A percentile compares a stretch with the other conserved stretches of the same genome.
These are phyloP conservation scores for Sporothrix globosa DNA, from an alignment of 2,329 filamentous ascomycete genomes.

Conservation along the genomic window DNA sequence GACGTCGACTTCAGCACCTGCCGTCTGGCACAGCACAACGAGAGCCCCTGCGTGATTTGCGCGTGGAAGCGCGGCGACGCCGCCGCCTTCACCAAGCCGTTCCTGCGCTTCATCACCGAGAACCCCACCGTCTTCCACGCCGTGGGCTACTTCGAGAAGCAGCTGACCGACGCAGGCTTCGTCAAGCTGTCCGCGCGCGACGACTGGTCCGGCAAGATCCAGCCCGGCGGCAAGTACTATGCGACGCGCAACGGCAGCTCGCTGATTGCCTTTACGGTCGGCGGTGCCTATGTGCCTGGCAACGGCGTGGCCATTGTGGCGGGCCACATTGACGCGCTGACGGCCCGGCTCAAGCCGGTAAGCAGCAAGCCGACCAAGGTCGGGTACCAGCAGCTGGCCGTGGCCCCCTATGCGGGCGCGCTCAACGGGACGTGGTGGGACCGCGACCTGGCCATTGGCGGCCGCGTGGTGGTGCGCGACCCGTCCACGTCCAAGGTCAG, in stretches of 20 bases:
- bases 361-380: slow-evolving; percentile 81
- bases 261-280: slow-evolving; percentile 46
- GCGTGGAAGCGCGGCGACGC: slow-evolving; percentile 51
- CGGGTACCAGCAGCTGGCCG: slow-evolving; percentile 85
- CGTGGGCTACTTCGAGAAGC: slow-evolving; percentile 74
- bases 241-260: slow-evolving; percentile 46
- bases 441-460: slow-evolving; percentile 87
- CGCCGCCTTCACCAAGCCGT: slow-evolving; percentile 77
- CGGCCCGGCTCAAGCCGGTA: slow-evolving; percentile 87
- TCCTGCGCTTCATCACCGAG: slow-evolving; percentile 81
- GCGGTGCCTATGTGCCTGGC: slow-evolving; percentile 44
- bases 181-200: slow-evolving; percentile 77
- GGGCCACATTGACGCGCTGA: slow-evolving; percentile 90
- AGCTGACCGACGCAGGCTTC: slow-evolving; percentile 74
- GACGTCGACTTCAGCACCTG: slow-evolving; percentile 28
- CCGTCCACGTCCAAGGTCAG: slow-evolving; percentile 72
- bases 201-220: slow-evolving; percentile 71
- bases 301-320: slow-evolving; percentile 60
- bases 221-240: slow-evolving; percentile 62
- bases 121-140: slow-evolving; percentile 96
- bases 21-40: slow-evolving; percentile 22
- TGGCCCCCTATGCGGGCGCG: slow-evolving; percentile 89
- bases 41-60: slow-evolving; percentile 45
- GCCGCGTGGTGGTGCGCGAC: slow-evolving; percentile 82
- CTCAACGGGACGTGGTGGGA: slow-evolving; percentile 96